phyloP scores from a whole-genome alignment of 768 basidiomycete species.

The Pleurotus pulmonarius region DNA sequence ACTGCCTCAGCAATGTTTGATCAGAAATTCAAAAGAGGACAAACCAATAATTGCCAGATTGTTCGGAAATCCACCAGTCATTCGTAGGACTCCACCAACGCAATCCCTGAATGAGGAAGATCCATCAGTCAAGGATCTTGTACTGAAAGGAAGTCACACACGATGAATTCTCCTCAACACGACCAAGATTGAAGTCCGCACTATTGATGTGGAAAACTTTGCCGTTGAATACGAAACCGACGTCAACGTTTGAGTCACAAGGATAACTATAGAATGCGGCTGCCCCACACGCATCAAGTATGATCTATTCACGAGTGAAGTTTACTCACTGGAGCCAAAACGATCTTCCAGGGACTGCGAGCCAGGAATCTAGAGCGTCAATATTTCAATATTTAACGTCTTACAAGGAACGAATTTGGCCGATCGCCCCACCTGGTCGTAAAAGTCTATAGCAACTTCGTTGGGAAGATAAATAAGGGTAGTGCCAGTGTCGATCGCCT shows the following conservation, averaged over 20 bases:
- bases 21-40: slow-evolving; percentile 3
- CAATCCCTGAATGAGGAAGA: slow-evolving; percentile 35
- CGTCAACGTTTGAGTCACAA: slow-evolving; percentile 31
- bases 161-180: slow-evolving; percentile 18
- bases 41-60: slow-evolving; percentile 57
- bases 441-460: slow-evolving; percentile 39
- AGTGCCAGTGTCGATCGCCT: slow-evolving; percentile 71
- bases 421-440: slow-evolving; percentile 30
- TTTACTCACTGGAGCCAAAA: slow-evolving; percentile 36
- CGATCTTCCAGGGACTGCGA: slow-evolving; percentile 31
- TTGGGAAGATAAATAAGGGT: slow-evolving; percentile 59
- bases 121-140: background rate
- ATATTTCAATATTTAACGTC: background rate
- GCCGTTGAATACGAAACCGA: slow-evolving; percentile 44
- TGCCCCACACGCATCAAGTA: slow-evolving; percentile 9
- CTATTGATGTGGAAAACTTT: slow-evolving; percentile 36
- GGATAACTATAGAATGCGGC: slow-evolving; percentile 52
- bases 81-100: slow-evolving; percentile 50
- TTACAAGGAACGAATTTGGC: background rate
- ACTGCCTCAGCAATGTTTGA: background rate
- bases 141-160: slow-evolving; percentile 10
- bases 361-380: slow-evolving; percentile 44
- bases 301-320: background rate
- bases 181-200: slow-evolving; percentile 56
- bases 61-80: slow-evolving; percentile 41